Evolutionary conservation across 1,139 yeast species (phyloP).

Genomic region (Kodamaea fungicola): DNA sequence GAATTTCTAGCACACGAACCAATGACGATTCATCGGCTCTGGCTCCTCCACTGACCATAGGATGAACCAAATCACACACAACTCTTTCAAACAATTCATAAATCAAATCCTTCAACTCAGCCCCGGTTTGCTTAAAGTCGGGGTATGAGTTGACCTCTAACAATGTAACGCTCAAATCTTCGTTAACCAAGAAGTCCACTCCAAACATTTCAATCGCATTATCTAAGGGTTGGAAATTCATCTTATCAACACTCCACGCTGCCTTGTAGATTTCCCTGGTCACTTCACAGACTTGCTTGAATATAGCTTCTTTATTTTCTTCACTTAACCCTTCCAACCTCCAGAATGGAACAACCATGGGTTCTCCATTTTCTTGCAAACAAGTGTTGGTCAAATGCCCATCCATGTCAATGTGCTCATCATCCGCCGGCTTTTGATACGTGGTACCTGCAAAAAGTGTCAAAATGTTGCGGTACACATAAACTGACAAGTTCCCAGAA

Average conservation of each 20-base stretch:
- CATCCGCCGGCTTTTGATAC: conserved; percentile 41
- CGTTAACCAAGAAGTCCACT: conserved; percentile 75
- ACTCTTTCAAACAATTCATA: conserved; percentile 54
- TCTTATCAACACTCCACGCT: conserved; percentile 71
- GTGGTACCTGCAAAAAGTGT: conserved; percentile 69
- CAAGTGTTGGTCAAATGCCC: conserved; percentile 95
- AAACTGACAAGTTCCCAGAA: conserved; percentile 69
- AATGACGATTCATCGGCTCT: conserved; percentile 4
- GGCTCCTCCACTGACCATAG: conserved; percentile 7
- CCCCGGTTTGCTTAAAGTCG: conserved; percentile 94
- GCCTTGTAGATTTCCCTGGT: conserved; percentile 78
- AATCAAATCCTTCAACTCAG: conserved; percentile 61
- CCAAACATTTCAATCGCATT: conserved; percentile 90
- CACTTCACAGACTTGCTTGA: conserved; percentile 54
- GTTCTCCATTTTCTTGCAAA: conserved; percentile 55
- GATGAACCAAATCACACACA: conserved; percentile 20
- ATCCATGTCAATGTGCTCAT: conserved; percentile 41
- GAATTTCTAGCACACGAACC: conserved; percentile 8
- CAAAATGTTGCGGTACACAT: conserved; percentile 73
- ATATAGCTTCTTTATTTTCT: conserved; percentile 37
- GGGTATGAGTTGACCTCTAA: conserved; percentile 93
- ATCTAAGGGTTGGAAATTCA: conserved; percentile 82
- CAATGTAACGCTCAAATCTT: conserved; percentile 50
- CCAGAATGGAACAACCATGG: conserved; percentile 66
- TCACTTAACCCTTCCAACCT: conserved; percentile 44